Evolutionary conservation across 2,329 filamentous ascomycete genomes (phyloP).

Genomic region (Paramyrothecium roridum): DNA sequence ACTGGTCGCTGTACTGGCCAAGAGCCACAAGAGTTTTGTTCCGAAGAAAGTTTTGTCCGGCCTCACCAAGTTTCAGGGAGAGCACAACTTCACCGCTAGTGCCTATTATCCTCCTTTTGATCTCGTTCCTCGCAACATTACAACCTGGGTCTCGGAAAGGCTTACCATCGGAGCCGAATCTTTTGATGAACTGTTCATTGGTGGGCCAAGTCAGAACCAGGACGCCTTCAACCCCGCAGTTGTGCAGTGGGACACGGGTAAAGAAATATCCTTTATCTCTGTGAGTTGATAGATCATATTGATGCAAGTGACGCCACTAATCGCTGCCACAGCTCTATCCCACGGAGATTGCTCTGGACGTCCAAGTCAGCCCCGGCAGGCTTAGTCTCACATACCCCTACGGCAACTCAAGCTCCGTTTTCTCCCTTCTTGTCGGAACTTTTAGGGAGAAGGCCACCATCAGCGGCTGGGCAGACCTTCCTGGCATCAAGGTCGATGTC

Average conservation of each 20-base stretch:
- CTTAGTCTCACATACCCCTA: conserved; percentile 52
- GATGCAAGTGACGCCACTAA: conserved; percentile 3
- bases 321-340: conserved; percentile 25
- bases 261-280: conserved; percentile 25
- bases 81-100: conserved; percentile 48
- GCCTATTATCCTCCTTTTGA: conserved; percentile 59
- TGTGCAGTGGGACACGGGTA: conserved; percentile 52
- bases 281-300: conserved; percentile 6
- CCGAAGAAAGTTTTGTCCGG: conserved; percentile 33
- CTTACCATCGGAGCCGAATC: conserved; percentile 60
- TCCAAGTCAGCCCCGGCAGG: conserved; percentile 34
- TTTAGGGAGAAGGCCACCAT: conserved; percentile 42
- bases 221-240: conserved; percentile 57
- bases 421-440: conserved; percentile 47
- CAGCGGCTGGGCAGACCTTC: conserved; percentile 41
- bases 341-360: conserved; percentile 31
- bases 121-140: conserved; percentile 53
- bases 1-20: conserved; percentile 51
- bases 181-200: conserved; percentile 52
- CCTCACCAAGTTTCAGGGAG: conserved; percentile 46
- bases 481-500: conserved; percentile 42
- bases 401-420: conserved; percentile 45
- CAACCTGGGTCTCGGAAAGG: conserved; percentile 52
- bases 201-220: conserved; percentile 49
- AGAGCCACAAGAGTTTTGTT: conserved; percentile 45